Conservation (phyloP, 164 flowering plant species). For the Macadamia integrifolia region DNA sequence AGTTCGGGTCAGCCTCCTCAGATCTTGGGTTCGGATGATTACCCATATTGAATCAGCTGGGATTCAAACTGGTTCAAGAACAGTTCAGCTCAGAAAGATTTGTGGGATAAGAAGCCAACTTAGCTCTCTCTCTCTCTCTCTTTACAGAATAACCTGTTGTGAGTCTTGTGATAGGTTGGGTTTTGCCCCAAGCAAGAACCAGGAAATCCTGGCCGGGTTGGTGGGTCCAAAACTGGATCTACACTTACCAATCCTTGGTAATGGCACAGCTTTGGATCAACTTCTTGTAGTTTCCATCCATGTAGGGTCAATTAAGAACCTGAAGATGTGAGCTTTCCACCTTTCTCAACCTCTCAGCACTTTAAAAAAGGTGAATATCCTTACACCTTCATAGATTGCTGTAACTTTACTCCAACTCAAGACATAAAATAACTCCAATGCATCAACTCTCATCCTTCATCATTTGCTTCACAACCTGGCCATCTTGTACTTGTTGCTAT, state of each 20-base stretch:
- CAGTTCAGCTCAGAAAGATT: too few relatives aligned
- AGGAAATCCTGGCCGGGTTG: too few relatives aligned
- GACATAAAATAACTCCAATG: conserved; percentile 12
- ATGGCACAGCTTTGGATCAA: conserved; percentile 11
- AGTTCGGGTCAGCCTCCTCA: too few relatives aligned
- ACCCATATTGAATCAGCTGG: too few relatives aligned
- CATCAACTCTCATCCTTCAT: conserved; percentile 11
- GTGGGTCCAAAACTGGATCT: too few relatives aligned
- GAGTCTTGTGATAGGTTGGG: too few relatives aligned
- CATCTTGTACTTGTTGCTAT: not conserved
- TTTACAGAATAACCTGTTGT: too few relatives aligned
- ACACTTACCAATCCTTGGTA: not conserved
- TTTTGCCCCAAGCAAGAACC: too few relatives aligned
- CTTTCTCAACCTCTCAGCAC: conserved; percentile 20
- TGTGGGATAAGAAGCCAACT: too few relatives aligned
- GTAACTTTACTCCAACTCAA: conserved; percentile 85
- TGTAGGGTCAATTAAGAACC: conserved; percentile 5
- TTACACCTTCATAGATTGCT: conserved; percentile 28
- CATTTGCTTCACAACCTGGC: conserved; percentile 16
- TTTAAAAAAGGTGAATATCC: not conserved
- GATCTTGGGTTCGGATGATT: too few relatives aligned
- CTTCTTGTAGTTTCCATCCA: conserved; percentile 5
- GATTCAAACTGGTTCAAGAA: too few relatives aligned
- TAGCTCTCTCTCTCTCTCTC: too few relatives aligned
- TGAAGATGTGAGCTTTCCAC: conserved; percentile 38